A percentile compares a stretch with the other conserved stretches of the same genome.
phyloP scores from a whole-genome alignment of 495 filamentous ascomycete genomes.

The Annulohypoxylon nitens region DNA sequence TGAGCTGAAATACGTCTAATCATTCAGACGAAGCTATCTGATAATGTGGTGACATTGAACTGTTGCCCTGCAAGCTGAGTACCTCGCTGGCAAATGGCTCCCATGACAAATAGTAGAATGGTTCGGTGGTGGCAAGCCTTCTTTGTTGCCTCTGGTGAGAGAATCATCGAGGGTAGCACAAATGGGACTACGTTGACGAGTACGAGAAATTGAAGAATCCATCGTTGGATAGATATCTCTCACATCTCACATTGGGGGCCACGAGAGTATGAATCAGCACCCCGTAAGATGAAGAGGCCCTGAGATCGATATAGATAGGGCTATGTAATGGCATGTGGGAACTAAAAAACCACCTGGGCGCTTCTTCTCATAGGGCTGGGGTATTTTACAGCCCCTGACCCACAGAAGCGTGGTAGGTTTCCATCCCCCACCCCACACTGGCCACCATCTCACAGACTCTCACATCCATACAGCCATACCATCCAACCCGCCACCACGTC shows the following conservation, averaged over 20 bases:
- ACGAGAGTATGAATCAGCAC: too few relatives aligned
- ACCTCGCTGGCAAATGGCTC: not conserved
- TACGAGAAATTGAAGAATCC: not conserved
- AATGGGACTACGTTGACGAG: not conserved
- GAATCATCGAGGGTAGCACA: not conserved
- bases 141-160: not conserved
- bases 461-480: not conserved
- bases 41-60: not conserved
- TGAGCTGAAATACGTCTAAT: conserved; percentile 2
- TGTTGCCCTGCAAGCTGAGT: not conserved
- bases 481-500: not conserved
- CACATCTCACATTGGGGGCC: conserved; percentile 1
- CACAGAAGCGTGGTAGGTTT: conserved; percentile 7
- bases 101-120: not conserved
- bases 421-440: not conserved
- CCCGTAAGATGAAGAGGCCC: not conserved
- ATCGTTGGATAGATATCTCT: not conserved
- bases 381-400: conserved; percentile 7
- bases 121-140: not conserved
- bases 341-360: not conserved
- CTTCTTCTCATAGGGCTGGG: conserved; percentile 15
- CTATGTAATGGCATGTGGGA: not conserved
- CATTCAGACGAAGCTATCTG: not conserved
- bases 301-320: not conserved
- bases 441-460: not conserved